Evolutionary conservation across 2,329 filamentous ascomycete genomes (phyloP).

Genomic region (Hymenotorrendiella dingleyae): DNA sequence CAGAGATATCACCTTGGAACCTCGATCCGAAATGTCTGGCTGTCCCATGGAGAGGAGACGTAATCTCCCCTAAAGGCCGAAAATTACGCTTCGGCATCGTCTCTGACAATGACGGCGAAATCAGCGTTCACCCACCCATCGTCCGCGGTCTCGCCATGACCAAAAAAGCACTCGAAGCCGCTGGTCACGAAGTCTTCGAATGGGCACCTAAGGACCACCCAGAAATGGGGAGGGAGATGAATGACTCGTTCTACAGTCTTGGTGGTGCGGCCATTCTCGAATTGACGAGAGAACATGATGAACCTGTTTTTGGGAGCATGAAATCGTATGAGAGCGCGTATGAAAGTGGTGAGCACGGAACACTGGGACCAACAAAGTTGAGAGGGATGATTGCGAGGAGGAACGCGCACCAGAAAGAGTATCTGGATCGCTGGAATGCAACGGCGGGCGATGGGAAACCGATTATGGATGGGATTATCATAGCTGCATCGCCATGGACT

Average conservation of each 20-base stretch:
- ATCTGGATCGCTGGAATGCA: constrained; percentile 32
- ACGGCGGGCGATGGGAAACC: constrained; percentile 27
- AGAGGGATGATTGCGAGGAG: constrained; percentile 29
- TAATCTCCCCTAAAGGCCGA: constrained; percentile 31
- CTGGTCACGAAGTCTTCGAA: constrained; percentile 34
- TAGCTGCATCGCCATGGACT: constrained; percentile 30
- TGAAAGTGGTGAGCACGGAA: constrained; percentile 24
- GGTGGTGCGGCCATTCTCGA: constrained; percentile 29
- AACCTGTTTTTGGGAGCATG: constrained; percentile 28
- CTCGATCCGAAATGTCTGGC: constrained; percentile 34
- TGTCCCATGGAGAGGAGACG: constrained; percentile 33
- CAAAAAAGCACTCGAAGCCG: constrained; percentile 29
- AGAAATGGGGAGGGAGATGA: constrained; percentile 26
- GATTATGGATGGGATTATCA: constrained; percentile 32
- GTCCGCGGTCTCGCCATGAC: constrained; percentile 31
- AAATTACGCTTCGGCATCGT: constrained; percentile 35
- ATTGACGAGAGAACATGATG: constrained; percentile 23
- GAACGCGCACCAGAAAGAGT: constrained; percentile 32
- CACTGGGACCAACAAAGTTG: constrained; percentile 25
- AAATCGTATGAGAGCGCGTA: constrained; percentile 25
- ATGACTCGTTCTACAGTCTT: constrained; percentile 29
- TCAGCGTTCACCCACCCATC: constrained; percentile 34
- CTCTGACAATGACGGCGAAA: constrained; percentile 31
- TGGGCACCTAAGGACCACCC: constrained; percentile 31
- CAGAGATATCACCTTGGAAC: constrained; percentile 31